These are phyloP conservation scores for Gaertneriomyces semiglobifer DNA, from an alignment of 192 early-diverging fungal species.

Conservation along the genomic window DNA sequence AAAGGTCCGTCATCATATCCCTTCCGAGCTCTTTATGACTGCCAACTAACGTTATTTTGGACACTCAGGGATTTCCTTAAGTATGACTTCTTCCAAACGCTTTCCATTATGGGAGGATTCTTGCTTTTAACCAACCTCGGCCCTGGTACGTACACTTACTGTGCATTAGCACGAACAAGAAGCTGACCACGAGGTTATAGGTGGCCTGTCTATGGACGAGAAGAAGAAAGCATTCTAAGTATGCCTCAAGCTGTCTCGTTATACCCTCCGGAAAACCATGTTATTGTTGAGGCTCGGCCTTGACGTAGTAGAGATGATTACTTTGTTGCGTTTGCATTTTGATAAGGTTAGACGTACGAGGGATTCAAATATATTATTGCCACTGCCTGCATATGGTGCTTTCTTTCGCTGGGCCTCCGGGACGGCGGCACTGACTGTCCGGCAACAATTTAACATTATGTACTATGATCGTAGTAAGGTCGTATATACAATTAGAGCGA, in stretches of 20 bases:
- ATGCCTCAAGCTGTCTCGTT: not conserved
- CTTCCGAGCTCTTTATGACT: not conserved
- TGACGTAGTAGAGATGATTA: no score
- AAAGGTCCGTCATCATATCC: slow-evolving; percentile 41
- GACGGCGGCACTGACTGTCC: no score
- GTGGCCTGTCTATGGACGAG: slow-evolving; percentile 91
- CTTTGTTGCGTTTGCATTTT: no score
- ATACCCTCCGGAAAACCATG: no score
- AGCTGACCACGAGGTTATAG: slow-evolving; percentile 40
- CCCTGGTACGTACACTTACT: slow-evolving; percentile 31
- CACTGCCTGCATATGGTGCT: no score
- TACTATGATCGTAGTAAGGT: no score
- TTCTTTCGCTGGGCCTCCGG: no score
- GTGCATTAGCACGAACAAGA: not conserved
- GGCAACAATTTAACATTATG: no score
- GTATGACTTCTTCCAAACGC: slow-evolving; percentile 98
- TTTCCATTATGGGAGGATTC: slow-evolving; percentile 94
- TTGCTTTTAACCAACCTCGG: slow-evolving; percentile 89
- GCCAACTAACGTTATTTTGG: slow-evolving; percentile 16
- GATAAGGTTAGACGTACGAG: no score
- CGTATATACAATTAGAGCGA: no score
- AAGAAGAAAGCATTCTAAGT: slow-evolving; percentile 92
- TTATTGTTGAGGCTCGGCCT: no score
- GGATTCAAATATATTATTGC: no score
- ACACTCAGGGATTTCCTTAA: slow-evolving; percentile 76